Base-by-base conservation (phyloP, 495 filamentous ascomycete genomes). In the Alectoria sarmentosa region DNA sequence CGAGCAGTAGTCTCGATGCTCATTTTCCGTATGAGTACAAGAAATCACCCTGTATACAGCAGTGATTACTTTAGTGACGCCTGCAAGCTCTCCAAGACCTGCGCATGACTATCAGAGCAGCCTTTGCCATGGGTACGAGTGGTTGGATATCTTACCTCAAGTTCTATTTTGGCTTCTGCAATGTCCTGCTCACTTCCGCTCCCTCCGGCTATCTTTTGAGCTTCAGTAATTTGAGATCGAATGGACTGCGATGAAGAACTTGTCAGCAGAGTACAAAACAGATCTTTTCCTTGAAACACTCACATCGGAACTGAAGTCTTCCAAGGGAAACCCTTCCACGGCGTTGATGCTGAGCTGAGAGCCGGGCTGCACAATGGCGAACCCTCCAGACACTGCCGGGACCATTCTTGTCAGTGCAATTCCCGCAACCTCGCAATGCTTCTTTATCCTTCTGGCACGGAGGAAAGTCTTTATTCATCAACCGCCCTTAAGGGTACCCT, bases 261-360 rank as follows among this genome's bases (percentile, higher is more conserved):
- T 14, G 11, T 62, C 21, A 60, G 32, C 28, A 26, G 23, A 6
- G 7, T 62, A 15, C 15, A 59, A 23, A 32, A 10, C 39, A 14
- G n/a, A 11, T 26, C 14, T 10, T 1, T 26, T 46, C 30, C 37
- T 44, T 42, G 28, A 41, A 42, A 39, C 64, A 74, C 78, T 42
- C 75, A 87, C 85, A 49, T 98, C 94, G 60, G 84, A 76, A 82
- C 89, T 96, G 83, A 98, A 98, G 67, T 97, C 91, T 77, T 98
- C 94, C 61, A 98, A 80, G 58, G 93, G 79, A 80, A 84, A 98
- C 37, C 90, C 94, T 82, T 98, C 94, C 66, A 96, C 90, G 68
- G 94, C 92, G 76, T 97, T 98, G 82, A 99, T 94, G 86, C 89
- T 97, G 75, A 99, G 81, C 76, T 87, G 80, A 42, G 93, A 97